Conservation (phyloP, 257 asterid genomes). For the Coffea eugenioides region DNA sequence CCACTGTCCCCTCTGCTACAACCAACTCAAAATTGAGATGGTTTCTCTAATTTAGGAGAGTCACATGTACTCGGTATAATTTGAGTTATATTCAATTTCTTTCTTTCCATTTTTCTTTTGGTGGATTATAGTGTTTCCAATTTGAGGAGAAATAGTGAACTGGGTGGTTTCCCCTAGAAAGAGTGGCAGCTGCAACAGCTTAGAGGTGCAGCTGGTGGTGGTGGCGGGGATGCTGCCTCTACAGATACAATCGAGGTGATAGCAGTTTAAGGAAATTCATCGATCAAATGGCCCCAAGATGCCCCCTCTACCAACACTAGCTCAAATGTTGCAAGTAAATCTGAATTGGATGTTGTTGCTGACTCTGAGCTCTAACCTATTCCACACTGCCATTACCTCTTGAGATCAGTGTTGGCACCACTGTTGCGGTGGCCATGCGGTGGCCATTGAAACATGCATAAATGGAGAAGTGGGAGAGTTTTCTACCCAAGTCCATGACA, state of each 20-base stretch:
- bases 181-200: slow-evolving; percentile 39
- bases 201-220: slow-evolving; percentile 19
- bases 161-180: slow-evolving; percentile 43
- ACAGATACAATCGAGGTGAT: slow-evolving; percentile 75
- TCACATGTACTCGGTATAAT: no score
- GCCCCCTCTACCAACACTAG: slow-evolving; percentile 73
- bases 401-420: slow-evolving; percentile 34
- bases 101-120: neutral
- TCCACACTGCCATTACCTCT: slow-evolving; percentile 44
- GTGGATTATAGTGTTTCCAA: neutral
- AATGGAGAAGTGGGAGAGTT: slow-evolving; percentile 76
- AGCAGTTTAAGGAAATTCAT: slow-evolving; percentile 70
- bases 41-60: no score
- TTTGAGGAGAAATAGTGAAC: slow-evolving; percentile 27
- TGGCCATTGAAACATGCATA: no score
- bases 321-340: slow-evolving; percentile 48
- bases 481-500: slow-evolving; percentile 64
- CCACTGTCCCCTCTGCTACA: no score
- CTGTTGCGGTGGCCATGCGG: slow-evolving; percentile 30
- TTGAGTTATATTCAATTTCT: no score
- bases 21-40: no score
- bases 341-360: slow-evolving; percentile 7
- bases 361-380: slow-evolving; percentile 52
- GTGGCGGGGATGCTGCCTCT: slow-evolving; percentile 50
- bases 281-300: slow-evolving; percentile 79